A percentile compares a stretch with the other conserved stretches of the same genome.
These are phyloP conservation scores for Dichomitus squalens DNA, from an alignment of 1,284 basidiomycete genomes.

Conservation along the genomic window DNA sequence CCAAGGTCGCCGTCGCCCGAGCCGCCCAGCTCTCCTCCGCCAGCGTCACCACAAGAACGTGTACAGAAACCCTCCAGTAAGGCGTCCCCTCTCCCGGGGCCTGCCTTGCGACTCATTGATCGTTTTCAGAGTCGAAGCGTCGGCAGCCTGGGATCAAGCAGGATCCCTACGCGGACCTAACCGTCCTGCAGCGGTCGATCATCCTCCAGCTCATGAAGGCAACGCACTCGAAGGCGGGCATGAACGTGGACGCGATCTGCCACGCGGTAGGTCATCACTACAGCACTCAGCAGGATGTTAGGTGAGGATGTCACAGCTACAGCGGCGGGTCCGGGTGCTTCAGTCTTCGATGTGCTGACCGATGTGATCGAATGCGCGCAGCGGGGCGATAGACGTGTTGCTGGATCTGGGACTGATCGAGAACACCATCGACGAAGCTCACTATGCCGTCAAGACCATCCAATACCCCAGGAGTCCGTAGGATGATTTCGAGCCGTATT, in stretches of 20 bases:
- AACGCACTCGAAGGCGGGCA: constrained; percentile 17
- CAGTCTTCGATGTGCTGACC: not conserved
- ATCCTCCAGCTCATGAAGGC: constrained; percentile 56
- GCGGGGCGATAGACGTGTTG: constrained; percentile 68
- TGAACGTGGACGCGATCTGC: constrained; percentile 64
- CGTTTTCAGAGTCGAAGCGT: not conserved
- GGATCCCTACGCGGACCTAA: constrained; percentile 61
- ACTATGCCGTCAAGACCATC: constrained; percentile 10
- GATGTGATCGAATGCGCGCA: constrained; percentile 28
- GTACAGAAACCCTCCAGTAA: not conserved
- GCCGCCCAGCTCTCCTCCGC: not conserved
- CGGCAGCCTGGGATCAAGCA: constrained; percentile 15
- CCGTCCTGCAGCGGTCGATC: constrained; percentile 64
- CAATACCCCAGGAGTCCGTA: constrained; percentile 12
- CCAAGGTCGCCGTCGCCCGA: constrained; percentile 1
- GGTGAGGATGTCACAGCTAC: constrained; percentile 38
- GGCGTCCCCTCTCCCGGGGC: not conserved
- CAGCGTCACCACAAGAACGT: not conserved
- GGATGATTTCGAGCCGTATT: not conserved
- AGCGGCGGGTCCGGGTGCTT: too few relatives aligned
- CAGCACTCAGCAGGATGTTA: constrained; percentile 43
- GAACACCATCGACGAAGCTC: constrained; percentile 55
- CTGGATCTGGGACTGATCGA: constrained; percentile 72
- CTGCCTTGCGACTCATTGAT: not conserved
- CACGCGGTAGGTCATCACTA: constrained; percentile 45